Base-by-base conservation (phyloP, 2,329 filamentous ascomycete genomes). In the Polychaeton citri region DNA sequence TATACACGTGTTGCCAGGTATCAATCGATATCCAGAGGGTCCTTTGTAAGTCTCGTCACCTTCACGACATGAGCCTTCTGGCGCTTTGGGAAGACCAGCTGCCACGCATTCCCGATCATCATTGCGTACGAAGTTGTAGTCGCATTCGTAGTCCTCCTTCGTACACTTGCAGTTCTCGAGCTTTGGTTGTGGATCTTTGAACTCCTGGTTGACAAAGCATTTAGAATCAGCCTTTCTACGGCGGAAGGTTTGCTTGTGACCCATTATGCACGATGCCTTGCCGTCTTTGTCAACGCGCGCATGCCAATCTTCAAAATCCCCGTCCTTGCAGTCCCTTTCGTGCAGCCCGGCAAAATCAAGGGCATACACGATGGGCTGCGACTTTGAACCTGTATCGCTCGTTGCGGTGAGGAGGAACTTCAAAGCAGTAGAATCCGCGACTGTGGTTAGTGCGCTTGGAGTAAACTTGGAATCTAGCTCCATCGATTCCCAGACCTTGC, bases 191-290 rank as follows among this genome's bases (percentile, higher is more conserved):
- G 82, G 77, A 43, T 90, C 81, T 52, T 85, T 76, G 63, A 94
- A 95, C 36, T 88, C 76, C 41, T 82, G 70, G 48, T 83, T 81
- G 47, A 96, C 71, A 55, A 95, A 93, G 60, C 92, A 98, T 41
- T 93, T 76, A 13, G 82, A 80, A 48, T 83, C 73, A 55, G 85
- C 81, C 66, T 92, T 96, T 48, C 90, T 78, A 44, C 90, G 76
- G 37, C 68, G 72, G 60, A 81, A 98, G 43, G 74, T 84, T 55
- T 96, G 88, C 51, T 79, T 93, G 56, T 94, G 87, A 15, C 90
- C 90, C 88, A 98, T 96, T 45, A 98, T 67, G 57, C 90, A 98
- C 34, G 78, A 83, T 2, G 87, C 72, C 35, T 93, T 72, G 20
- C 81, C 81, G 16, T 94, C 72, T 19, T 81, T 72, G 52, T 93